Percentiles rank a stretch among this genome's conserved stretches.
phyloP scores from a whole-genome alignment of 495 filamentous ascomycete genomes.

The Talaromyces ruber region DNA sequence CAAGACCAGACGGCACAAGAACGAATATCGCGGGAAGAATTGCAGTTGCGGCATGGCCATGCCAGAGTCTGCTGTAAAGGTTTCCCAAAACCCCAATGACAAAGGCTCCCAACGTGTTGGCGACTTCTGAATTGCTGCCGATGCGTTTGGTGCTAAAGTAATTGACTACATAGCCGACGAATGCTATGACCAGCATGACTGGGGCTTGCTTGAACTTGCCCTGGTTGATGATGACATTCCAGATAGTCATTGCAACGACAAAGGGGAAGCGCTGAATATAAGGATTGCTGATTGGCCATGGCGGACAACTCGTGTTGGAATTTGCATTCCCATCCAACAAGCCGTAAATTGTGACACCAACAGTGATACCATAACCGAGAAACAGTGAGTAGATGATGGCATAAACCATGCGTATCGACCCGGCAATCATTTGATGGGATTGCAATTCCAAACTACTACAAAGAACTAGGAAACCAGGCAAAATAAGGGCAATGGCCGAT shows the following conservation, averaged over 20 bases:
- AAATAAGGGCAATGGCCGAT: constrained; percentile 79
- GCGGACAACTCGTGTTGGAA: constrained; percentile 51
- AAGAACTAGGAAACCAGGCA: constrained; percentile 77
- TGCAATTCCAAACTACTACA: constrained; percentile 78
- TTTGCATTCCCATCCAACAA: constrained; percentile 66
- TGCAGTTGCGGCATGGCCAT: constrained; percentile 75
- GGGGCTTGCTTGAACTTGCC: constrained; percentile 79
- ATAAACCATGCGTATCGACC: constrained; percentile 85
- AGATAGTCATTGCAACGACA: constrained; percentile 68
- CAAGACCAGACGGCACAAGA: constrained; percentile 78
- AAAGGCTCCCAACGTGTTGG: constrained; percentile 74
- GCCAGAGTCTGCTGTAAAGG: constrained; percentile 67
- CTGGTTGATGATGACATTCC: constrained; percentile 75
- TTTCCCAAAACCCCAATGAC: constrained; percentile 78
- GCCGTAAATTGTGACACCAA: constrained; percentile 85
- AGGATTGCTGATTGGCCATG: constrained; percentile 18
- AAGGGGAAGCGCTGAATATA: constrained; percentile 42
- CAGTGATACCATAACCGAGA: constrained; percentile 90
- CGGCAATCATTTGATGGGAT: constrained; percentile 73
- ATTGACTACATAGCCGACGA: constrained; percentile 72
- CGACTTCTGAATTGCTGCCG: constrained; percentile 62
- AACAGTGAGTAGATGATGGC: constrained; percentile 90
- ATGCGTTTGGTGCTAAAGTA: constrained; percentile 65
- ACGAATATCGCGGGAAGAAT: constrained; percentile 93
- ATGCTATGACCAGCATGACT: constrained; percentile 66